Evolutionary conservation across 2,329 filamentous ascomycete genomes (phyloP), one percentile per base, ranked within the genome.

Genomic region (Beauveria pseudobassiana): DNA sequence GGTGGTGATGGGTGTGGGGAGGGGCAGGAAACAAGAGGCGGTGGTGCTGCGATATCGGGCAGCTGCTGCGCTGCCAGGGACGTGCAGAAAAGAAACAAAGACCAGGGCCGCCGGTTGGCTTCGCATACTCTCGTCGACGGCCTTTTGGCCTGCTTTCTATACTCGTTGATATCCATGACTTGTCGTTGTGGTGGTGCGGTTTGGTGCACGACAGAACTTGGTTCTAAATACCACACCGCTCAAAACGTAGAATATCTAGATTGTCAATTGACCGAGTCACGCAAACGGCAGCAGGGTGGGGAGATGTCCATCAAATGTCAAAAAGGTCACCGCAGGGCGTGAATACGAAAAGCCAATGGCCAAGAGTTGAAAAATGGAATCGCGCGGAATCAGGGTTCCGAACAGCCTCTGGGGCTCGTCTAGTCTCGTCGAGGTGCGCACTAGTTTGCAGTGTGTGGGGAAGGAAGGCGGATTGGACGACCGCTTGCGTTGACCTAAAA

Each of bases 81-180:
- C 22, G 24, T 16, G 46, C 57, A 42, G 9, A n/a, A 5, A 14
- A 67, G 34, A 63, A 61, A 59, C 6, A 60, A 2, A 22, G 43
- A 46, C 43, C 46, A 55, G n/a, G 30, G 28, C 20, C 10, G 28
- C 20, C 10, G n/a, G 3, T 22, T 20, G 22, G 22, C 42, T 42
- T 3, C 55, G 78, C 86, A 71, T 76, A 92, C 91, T 96, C 63
- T 96, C 89, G 66, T 96, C 89, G 71, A 96, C 86, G 63, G 88
- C 88, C 62, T 87, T 83, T 90, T 84, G 50, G 91, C 92, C 65
- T 91, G 90, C 64, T 85, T 78, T 65, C 86, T 83, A 75, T 96
- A 97, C 69, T 93, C 84, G 61, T 87, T 78, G 30, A 87, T 86
- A 70, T 96, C 86, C 93, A 96, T 96, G 14, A n/a, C 22, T 30